Base-by-base conservation (phyloP, 75 land plant genomes). In the Pinus taeda region DNA sequence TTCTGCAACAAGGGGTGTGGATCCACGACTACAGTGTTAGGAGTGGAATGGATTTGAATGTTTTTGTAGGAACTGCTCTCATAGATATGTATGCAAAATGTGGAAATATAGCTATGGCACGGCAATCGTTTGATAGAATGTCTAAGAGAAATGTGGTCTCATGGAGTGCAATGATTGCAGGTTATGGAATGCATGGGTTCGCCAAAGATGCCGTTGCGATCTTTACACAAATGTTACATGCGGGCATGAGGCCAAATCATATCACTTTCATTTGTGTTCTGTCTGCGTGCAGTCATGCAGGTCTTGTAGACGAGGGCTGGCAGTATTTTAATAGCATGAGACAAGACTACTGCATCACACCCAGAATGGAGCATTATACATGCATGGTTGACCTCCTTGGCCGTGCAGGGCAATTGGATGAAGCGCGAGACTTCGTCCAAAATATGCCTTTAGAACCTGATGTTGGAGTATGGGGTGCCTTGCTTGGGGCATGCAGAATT, bases 51-150 rank as follows among this genome's bases (percentile, higher is more conserved):
- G 79, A 73, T 55, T 57, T 81, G 33, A 90, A 92, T 81, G 80
- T 92, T 12, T 85, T 81, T 69, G 75, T 94, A 1, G 88, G 84
- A 57, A 93, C 84, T 76, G 82, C 90, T 3, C 73, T 90, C 1
- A 70, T 93, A 14, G 80, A 66, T 57, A 86, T 93, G 91, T 90
- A 93, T 77, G 80, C 76, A 8, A 90, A 84, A 17, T 3, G 12
- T 13, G 82, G 82, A 4, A 78, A 87, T 30, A n/a, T 84, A 57
- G 57, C 14, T 20, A 0, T 11, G 14, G 91, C 88, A 1, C 80
- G 58, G 7, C 37, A 73, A 22, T 8, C 84, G 76, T 89, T 89
- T 73, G 88, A 86, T 72, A 62, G 37, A 77, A 84, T 89, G 91
- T 81, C 82, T 11, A 71, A 77, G 62, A 84, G 71, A 64, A 90